phyloP scores from a whole-genome alignment of 2,329 filamentous ascomycete species.

The Pseudogymnoascus sp. region DNA sequence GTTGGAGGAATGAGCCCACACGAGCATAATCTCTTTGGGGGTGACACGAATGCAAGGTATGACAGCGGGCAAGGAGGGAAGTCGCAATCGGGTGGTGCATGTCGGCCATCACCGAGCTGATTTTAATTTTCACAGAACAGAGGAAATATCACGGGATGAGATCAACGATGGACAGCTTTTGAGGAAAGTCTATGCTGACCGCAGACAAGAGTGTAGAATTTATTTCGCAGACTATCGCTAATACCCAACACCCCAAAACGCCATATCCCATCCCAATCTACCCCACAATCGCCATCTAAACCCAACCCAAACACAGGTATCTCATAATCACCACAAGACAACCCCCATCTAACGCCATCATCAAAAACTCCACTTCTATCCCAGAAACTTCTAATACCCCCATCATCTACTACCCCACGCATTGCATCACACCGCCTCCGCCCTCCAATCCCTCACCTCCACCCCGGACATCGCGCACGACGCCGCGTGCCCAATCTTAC shows the following conservation, averaged over 20 bases:
- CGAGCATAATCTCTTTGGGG: background rate
- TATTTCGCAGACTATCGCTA: background rate
- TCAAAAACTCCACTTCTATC: constrained; percentile 11
- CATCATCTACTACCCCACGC: constrained; percentile 6
- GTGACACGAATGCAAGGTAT: background rate
- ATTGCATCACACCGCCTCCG: constrained; percentile 23
- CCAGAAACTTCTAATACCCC: background rate
- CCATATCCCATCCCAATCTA: background rate
- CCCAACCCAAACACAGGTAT: background rate
- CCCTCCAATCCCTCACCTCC: constrained; percentile 22
- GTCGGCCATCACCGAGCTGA: no score
- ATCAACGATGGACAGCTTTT: background rate
- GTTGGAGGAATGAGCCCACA: background rate
- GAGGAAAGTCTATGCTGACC: background rate
- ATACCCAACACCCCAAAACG: constrained; percentile 11
- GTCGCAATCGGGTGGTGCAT: background rate
- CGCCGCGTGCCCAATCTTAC: background rate
- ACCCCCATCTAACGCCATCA: background rate
- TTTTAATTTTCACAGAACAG: no score
- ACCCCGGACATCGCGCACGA: constrained; percentile 20
- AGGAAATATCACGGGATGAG: background rate
- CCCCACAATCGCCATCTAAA: constrained; percentile 10
- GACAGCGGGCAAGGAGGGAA: background rate
- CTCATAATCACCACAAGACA: background rate
- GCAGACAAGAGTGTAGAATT: background rate